phyloP scores from a whole-genome alignment of 345 rosid species.

The Alliaria petiolata region DNA sequence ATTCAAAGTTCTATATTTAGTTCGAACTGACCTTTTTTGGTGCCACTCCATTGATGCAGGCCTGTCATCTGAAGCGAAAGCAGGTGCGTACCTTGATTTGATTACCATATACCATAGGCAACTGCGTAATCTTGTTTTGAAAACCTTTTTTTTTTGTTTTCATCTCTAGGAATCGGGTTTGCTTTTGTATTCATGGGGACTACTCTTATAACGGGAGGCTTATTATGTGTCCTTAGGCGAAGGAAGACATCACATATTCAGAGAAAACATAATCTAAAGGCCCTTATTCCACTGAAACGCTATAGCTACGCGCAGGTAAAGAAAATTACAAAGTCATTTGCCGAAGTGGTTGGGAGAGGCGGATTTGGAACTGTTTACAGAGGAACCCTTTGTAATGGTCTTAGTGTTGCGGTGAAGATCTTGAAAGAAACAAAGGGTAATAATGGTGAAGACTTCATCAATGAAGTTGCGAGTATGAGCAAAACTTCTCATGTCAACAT shows the following conservation, averaged over 20 bases:
- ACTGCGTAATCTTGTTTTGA: not conserved
- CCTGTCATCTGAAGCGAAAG: not conserved
- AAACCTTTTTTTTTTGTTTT: not conserved
- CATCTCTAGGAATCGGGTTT: not conserved
- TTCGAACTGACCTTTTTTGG: not conserved
- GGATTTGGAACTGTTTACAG: too few species aligned
- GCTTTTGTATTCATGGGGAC: not conserved
- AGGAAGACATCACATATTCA: not conserved
- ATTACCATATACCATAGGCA: not conserved
- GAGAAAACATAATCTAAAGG: not conserved
- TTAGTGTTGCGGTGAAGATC: slow-evolving; percentile 3
- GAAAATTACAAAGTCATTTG: too few species aligned
- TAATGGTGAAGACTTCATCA: slow-evolving; percentile 40
- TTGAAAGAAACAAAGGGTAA: slow-evolving; percentile 3
- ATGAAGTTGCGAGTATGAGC: slow-evolving; percentile 42
- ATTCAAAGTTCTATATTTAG: not conserved
- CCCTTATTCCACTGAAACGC: slow-evolving; percentile 24
- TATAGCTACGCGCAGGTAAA: too few species aligned
- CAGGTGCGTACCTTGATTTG: not conserved
- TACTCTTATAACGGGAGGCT: not conserved
- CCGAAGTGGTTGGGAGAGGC: too few species aligned
- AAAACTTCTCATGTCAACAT: slow-evolving; percentile 45
- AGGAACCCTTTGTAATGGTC: too few species aligned
- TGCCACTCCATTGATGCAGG: too few species aligned
- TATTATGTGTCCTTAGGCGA: not conserved